Evolutionary conservation across 2,329 filamentous ascomycete species (phyloP).

Genomic region (Paecilomyces sp.): DNA sequence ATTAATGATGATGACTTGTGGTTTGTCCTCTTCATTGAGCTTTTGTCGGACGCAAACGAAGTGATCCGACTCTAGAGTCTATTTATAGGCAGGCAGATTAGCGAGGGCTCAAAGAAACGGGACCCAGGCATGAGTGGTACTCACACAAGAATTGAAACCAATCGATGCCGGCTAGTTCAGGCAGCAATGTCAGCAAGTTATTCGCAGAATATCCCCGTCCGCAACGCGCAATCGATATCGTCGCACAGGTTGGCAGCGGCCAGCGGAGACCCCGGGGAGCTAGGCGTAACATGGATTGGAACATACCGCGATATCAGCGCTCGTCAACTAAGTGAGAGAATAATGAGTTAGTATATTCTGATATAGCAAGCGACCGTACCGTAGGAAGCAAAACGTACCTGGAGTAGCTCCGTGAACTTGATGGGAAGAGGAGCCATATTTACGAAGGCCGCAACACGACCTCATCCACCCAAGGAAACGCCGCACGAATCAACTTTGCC

Average conservation of each 20-base stretch:
- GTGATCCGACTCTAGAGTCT: constrained; percentile 97
- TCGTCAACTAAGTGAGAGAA: constrained; percentile 40
- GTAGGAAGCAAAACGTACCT: constrained; percentile 51
- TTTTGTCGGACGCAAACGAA: constrained; percentile 97
- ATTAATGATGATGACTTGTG: constrained; percentile 95
- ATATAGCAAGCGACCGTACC: constrained; percentile 2
- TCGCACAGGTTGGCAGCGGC: neutral
- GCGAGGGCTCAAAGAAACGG: constrained; percentile 6
- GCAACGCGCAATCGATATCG: neutral
- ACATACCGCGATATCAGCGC: constrained; percentile 48
- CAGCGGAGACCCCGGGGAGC: constrained; percentile 5
- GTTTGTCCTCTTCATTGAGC: constrained; percentile 72
- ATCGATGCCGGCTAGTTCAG: constrained; percentile 57
- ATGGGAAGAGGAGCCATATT: constrained; percentile 67
- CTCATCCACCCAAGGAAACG: constrained; percentile 35
- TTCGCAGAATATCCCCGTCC: neutral
- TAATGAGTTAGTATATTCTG: constrained; percentile 26
- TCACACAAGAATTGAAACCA: constrained; percentile 81
- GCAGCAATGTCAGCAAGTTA: neutral
- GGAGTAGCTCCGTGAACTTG: constrained; percentile 86
- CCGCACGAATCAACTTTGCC: constrained; percentile 22
- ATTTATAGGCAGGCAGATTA: constrained; percentile 14
- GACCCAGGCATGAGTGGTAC: constrained; percentile 24
- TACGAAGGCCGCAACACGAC: constrained; percentile 36
- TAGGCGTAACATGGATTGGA: constrained; percentile 10